phyloP scores from a whole-genome alignment of 805 yeast genomes.

The Groenewaldozyma salmanticensis region DNA sequence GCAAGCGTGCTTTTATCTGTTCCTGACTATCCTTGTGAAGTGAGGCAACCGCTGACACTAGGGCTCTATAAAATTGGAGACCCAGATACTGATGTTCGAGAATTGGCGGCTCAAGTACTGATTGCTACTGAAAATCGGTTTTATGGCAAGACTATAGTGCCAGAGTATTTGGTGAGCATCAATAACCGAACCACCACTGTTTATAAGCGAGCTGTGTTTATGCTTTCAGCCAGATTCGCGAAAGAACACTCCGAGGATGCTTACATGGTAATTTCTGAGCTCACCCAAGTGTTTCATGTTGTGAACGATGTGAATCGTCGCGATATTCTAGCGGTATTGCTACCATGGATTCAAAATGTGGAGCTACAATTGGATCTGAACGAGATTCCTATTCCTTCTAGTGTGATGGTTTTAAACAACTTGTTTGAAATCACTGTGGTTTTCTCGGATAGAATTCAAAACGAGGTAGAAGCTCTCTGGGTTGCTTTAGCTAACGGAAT shows the following conservation, averaged over 20 bases:
- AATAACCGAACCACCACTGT: slow-evolving; percentile 71
- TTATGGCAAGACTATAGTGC: slow-evolving; percentile 44
- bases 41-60: slow-evolving; percentile 61
- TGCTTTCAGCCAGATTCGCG: slow-evolving; percentile 67
- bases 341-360: slow-evolving; percentile 90
- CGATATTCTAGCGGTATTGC: slow-evolving; percentile 67
- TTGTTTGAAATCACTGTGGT: slow-evolving; percentile 77
- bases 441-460: slow-evolving; percentile 62
- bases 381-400: slow-evolving; percentile 28
- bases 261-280: slow-evolving; percentile 55
- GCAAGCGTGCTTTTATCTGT: slow-evolving; percentile 49
- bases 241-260: slow-evolving; percentile 47
- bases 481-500: slow-evolving; percentile 77
- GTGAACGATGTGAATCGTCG: slow-evolving; percentile 53
- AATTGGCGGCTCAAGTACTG: slow-evolving; percentile 62
- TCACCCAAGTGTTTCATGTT: slow-evolving; percentile 58
- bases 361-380: slow-evolving; percentile 40
- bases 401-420: slow-evolving; percentile 67
- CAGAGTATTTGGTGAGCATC: slow-evolving; percentile 57
- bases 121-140: slow-evolving; percentile 52
- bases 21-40: slow-evolving; percentile 40
- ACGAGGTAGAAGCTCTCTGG: slow-evolving; percentile 93
- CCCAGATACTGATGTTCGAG: slow-evolving; percentile 55
- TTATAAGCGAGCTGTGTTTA: slow-evolving; percentile 77
- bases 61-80: slow-evolving; percentile 75